Evolutionary conservation across 371 early-diverging fungal genomes (phyloP).

Genomic region (Syncephalastrum racemosum): DNA sequence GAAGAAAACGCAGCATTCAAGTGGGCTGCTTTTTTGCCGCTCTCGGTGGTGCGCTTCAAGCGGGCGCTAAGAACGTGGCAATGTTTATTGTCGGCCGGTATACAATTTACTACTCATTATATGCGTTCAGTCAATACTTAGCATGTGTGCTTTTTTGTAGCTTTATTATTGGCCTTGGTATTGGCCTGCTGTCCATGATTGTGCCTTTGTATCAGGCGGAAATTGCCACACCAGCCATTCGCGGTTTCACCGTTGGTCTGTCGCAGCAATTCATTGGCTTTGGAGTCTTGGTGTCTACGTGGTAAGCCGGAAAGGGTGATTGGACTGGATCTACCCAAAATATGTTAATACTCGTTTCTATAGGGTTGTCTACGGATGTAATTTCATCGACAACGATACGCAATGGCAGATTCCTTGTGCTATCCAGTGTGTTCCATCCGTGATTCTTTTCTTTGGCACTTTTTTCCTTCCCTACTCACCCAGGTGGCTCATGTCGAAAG

Average conservation of each 20-base stretch:
- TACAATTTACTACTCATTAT: neutral
- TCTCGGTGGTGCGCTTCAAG: constrained; percentile 28
- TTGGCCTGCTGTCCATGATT: constrained; percentile 37
- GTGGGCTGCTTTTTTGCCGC: constrained; percentile 27
- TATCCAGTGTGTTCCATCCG: constrained; percentile 37
- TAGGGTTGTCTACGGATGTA: constrained; percentile 38
- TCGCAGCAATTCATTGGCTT: constrained; percentile 29
- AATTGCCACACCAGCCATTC: constrained; percentile 38
- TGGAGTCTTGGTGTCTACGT: constrained; percentile 13
- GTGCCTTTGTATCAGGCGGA: constrained; percentile 51
- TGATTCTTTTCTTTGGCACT: constrained; percentile 37
- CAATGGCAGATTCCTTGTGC: constrained; percentile 43
- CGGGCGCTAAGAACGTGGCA: constrained; percentile 22
- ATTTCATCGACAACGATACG: constrained; percentile 19
- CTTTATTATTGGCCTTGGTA: constrained; percentile 46
- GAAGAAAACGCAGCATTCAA: constrained; percentile 27
- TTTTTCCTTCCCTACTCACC: constrained; percentile 56
- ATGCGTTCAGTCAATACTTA: neutral
- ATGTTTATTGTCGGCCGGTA: constrained; percentile 36
- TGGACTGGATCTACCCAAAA: too few species aligned
- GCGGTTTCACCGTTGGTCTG: constrained; percentile 32
- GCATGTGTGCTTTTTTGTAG: neutral
- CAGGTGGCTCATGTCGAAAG: constrained; percentile 53
- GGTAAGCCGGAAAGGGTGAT: constrained; percentile 1
- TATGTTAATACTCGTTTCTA: neutral